These are phyloP conservation scores for Neospora caninum DNA, from an alignment of 169 alveolate species.

Conservation along the genomic window DNA sequence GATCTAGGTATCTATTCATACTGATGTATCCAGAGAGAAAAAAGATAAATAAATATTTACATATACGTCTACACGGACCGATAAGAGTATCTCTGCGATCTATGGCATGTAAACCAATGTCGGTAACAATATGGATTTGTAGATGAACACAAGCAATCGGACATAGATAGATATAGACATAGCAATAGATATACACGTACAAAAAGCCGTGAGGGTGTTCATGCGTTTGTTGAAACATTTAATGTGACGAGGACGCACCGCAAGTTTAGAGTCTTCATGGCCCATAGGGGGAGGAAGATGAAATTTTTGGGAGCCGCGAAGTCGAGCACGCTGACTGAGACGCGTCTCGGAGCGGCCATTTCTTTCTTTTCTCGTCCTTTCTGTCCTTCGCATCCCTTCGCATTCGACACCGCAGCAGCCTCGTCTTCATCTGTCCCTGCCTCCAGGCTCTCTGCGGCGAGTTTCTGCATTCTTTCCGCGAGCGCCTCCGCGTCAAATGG, in stretches of 20 bases:
- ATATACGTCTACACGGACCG: too few species aligned
- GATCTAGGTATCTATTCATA: background rate
- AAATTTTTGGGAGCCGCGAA: slow-evolving; percentile 16
- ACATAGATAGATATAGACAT: too few species aligned
- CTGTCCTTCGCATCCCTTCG: background rate
- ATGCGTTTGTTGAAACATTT: too few species aligned
- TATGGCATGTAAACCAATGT: too few species aligned
- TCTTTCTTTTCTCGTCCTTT: background rate
- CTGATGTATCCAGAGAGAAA: background rate
- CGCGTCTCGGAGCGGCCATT: background rate
- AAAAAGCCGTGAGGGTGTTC: too few species aligned
- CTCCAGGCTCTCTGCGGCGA: background rate
- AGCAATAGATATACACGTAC: too few species aligned
- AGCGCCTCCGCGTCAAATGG: background rate
- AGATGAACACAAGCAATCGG: too few species aligned
- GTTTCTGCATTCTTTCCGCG: background rate
- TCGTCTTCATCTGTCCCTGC: background rate
- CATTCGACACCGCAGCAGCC: background rate
- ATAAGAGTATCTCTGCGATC: too few species aligned
- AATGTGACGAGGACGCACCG: background rate
- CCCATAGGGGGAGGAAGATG: slow-evolving; percentile 23
- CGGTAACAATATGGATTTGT: too few species aligned
- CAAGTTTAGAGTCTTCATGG: background rate
- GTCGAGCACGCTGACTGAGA: slow-evolving; percentile 2
- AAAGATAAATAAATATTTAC: too few species aligned